Percentiles rank a stretch among this genome's conserved stretches.
Conservation (phyloP, 2,329 filamentous ascomycete genomes). For the Hypoxylon sp. region DNA sequence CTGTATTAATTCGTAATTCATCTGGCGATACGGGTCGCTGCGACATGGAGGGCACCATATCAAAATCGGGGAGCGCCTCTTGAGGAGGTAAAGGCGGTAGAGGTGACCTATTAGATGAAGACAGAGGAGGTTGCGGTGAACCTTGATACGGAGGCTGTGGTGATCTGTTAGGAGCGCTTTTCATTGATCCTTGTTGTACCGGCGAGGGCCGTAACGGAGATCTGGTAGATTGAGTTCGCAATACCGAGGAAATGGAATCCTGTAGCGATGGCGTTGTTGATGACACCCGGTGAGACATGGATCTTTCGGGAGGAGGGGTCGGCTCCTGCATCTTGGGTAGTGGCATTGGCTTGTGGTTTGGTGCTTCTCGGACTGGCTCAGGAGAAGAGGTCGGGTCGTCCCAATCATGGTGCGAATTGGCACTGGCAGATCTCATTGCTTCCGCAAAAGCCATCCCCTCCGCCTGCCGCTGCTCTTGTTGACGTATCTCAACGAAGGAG, state of each 20-base stretch:
- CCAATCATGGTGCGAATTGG: conserved; percentile 52
- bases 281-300: conserved; percentile 43
- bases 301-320: conserved; percentile 41
- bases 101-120: conserved; percentile 37
- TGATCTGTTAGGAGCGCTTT: conserved; percentile 39
- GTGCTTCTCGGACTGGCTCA: conserved; percentile 45
- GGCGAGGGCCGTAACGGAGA: conserved; percentile 44
- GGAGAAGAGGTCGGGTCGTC: conserved; percentile 51
- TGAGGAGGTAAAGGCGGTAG: conserved; percentile 38
- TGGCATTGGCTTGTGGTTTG: conserved; percentile 36
- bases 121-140: conserved; percentile 19
- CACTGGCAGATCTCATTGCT: conserved; percentile 57
- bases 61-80: conserved; percentile 44
- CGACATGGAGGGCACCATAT: conserved; percentile 36
- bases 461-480: conserved; percentile 71
- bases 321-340: conserved; percentile 42
- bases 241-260: conserved; percentile 47
- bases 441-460: conserved; percentile 71
- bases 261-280: conserved; percentile 40
- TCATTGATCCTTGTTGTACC: conserved; percentile 36
- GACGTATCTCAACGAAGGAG: conserved; percentile 70
- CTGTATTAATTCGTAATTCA: conserved; percentile 46
- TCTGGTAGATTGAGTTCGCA: conserved; percentile 49
- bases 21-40: conserved; percentile 45
- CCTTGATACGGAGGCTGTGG: conserved; percentile 39